Evolutionary conservation across 176 grass and related monocot species (phyloP), one percentile per base, ranked within the genome.

Genomic region (Pontederia crassipes): DNA sequence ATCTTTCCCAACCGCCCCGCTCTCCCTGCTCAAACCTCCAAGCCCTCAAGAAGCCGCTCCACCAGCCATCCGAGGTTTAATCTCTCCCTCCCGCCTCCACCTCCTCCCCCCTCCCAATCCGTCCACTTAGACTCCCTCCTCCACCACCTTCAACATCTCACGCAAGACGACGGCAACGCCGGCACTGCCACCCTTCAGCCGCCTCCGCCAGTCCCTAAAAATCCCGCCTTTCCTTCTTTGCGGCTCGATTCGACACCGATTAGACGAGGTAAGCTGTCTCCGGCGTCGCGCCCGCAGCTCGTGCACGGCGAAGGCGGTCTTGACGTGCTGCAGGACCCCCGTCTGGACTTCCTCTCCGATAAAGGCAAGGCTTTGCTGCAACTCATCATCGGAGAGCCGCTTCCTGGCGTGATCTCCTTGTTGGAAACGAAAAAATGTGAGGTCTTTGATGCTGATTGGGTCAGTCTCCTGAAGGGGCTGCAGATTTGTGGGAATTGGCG

Each of bases 71-170:
- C 57, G 18, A 74, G 28, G 17, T 55, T 64, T 12, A 74, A 64
- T 46, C 74, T 49, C 24, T 67, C 75, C 32, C 80, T 55, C 54
- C 80, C 28, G 48, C 81, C 65, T 28, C 79, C 64, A 57, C 79
- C 52, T 2, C 73, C 68, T 55, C 61, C 72, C 2, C 61, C 82
- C 3, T 57, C 71, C 16, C 57, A 67, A 10, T 75, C 82, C 32
- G 63, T 89, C 55, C 86, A 82, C 32, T 76, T 95, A 55, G 85
- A 95, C 79, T 86, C 86, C 58, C 71, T 95, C 67, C 76, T 93
- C 54, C 78, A 79, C 60, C 73, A 83, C 67, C 89, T 95, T 20
- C 79, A 86, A 59, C 66, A 67, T 73, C 56, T 61, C 78, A 11
- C 58, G 67, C 1, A 53, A 64, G 1, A 57, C 61, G 0, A 10